These are phyloP conservation scores for Suillus sp. DNA, from an alignment of 768 basidiomycete genomes.

Conservation along the genomic window DNA sequence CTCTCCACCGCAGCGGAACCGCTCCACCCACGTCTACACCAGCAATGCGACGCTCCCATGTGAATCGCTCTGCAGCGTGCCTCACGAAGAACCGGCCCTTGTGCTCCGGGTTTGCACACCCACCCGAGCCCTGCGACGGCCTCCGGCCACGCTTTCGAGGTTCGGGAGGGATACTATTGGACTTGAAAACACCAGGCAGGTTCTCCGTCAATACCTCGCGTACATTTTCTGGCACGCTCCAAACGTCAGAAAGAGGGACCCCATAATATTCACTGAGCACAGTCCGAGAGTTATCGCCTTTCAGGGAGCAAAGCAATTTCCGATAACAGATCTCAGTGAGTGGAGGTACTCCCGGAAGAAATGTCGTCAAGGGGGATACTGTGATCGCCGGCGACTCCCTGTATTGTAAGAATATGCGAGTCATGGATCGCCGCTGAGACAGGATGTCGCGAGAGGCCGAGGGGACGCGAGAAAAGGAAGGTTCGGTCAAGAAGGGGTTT, in stretches of 20 bases:
- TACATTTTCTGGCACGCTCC: conserved; percentile 29
- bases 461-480: conserved; percentile 23
- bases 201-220: conserved; percentile 29
- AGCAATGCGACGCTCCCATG: conserved; percentile 62
- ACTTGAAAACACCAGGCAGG: conserved; percentile 30
- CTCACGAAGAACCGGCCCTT: conserved; percentile 46
- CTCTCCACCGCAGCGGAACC: conserved; percentile 69
- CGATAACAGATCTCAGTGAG: conserved; percentile 44
- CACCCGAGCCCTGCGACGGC: conserved; percentile 40
- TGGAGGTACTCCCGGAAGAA: conserved; percentile 28
- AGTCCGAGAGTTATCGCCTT: conserved; percentile 12
- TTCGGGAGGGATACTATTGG: background rate
- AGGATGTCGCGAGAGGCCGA: conserved; percentile 14
- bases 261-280: conserved; percentile 29
- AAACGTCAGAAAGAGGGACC: conserved; percentile 34
- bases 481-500: conserved; percentile 57
- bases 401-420: conserved; percentile 17
- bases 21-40: conserved; percentile 52
- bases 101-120: conserved; percentile 47
- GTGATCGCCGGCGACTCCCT: conserved; percentile 10
- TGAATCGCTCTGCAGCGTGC: conserved; percentile 62
- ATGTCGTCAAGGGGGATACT: conserved; percentile 23
- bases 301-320: conserved; percentile 34
- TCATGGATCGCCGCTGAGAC: conserved; percentile 18
- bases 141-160: conserved; percentile 21